These are phyloP conservation scores for Phytophthora melonis DNA, from an alignment of 352 stramenopile genomes.

Conservation along the genomic window DNA sequence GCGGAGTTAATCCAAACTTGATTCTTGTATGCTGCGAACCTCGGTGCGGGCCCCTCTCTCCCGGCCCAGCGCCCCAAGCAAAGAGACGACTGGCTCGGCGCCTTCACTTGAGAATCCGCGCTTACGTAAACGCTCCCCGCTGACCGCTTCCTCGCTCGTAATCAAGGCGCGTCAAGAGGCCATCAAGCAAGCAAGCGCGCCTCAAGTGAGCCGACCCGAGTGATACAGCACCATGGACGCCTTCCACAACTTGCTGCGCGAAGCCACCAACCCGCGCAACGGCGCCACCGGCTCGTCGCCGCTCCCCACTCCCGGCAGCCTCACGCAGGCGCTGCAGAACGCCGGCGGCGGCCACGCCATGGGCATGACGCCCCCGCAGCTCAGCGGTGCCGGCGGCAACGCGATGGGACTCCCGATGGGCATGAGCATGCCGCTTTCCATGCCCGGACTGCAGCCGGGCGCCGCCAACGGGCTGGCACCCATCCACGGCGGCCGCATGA, in stretches of 20 bases:
- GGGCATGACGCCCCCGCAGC: constrained; percentile 50
- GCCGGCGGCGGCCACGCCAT: constrained; percentile 46
- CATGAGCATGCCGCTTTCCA: constrained; percentile 67
- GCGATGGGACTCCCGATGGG: constrained; percentile 65
- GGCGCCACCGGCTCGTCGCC: constrained; percentile 27
- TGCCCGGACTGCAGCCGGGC: constrained; percentile 56
- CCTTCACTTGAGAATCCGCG: constrained; percentile 45
- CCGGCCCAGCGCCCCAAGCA: neutral
- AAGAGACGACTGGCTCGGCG: constrained; percentile 33
- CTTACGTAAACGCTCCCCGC: constrained; percentile 54
- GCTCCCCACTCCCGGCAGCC: constrained; percentile 35
- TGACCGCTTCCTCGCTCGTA: constrained; percentile 34
- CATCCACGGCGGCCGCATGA: constrained; percentile 73
- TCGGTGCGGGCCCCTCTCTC: neutral
- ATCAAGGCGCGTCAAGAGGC: constrained; percentile 31
- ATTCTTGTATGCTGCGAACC: neutral
- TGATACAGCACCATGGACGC: constrained; percentile 60
- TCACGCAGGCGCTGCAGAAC: constrained; percentile 50
- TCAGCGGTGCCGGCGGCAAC: constrained; percentile 18
- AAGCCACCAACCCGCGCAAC: constrained; percentile 69
- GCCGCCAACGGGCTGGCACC: constrained; percentile 56
- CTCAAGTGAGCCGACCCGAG: constrained; percentile 12
- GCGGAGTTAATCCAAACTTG: neutral
- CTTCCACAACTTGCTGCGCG: constrained; percentile 82
- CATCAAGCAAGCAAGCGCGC: constrained; percentile 6